These are phyloP conservation scores for Penicillium sp. DNA, from an alignment of 2,329 filamentous ascomycete genomes.

Conservation along the genomic window DNA sequence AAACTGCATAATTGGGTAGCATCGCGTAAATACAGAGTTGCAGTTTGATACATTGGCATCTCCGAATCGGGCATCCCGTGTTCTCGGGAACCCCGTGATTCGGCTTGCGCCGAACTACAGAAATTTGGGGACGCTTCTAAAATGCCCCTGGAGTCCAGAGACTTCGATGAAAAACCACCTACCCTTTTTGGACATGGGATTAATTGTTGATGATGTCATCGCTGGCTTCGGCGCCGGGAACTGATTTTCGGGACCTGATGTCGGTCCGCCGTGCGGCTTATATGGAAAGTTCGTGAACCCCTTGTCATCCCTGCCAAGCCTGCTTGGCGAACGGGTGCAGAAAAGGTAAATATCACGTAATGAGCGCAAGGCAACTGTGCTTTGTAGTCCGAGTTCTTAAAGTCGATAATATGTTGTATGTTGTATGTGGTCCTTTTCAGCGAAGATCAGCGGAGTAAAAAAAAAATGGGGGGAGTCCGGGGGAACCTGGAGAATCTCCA, in stretches of 20 bases:
- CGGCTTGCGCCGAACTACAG: not conserved
- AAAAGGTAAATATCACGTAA: not conserved
- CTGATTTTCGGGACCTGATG: not conserved
- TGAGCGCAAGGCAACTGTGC: not conserved
- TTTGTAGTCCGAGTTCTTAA: not conserved
- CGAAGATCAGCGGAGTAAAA: not conserved
- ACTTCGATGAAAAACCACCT: not conserved
- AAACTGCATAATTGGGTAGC: not conserved
- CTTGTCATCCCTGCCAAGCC: not conserved
- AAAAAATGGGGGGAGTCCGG: conserved; percentile 2
- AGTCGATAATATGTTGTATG: not conserved
- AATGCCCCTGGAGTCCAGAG: no score
- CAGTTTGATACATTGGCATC: not conserved
- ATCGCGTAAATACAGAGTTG: not conserved
- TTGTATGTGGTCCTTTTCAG: not conserved
- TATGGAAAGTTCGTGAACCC: not conserved
- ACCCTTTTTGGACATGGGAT: not conserved
- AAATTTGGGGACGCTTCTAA: not conserved
- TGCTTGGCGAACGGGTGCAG: not conserved
- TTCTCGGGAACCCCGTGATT: not conserved
- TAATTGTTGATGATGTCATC: not conserved
- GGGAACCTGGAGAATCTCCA: conserved; percentile 5
- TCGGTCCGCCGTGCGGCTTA: not conserved
- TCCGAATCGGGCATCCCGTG: conserved; percentile 5
- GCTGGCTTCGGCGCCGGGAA: not conserved